phyloP scores from a whole-genome alignment of 192 early-diverging fungal genomes.

The Oehlia diaphana region DNA sequence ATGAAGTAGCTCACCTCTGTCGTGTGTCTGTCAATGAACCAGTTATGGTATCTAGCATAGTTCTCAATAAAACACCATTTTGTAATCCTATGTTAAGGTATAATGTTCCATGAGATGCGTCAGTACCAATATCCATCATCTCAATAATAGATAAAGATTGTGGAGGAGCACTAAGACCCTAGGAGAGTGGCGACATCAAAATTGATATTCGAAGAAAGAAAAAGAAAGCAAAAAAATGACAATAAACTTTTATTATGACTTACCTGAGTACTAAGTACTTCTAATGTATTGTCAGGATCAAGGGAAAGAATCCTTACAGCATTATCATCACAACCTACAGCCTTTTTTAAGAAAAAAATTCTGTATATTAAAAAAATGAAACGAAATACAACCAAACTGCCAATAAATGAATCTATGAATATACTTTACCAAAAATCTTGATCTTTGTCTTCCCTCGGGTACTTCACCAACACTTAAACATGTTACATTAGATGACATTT shows the following conservation, averaged over 20 bases:
- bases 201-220: neutral
- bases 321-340: constrained; percentile 89
- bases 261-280: constrained; percentile 67
- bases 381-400: neutral
- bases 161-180: constrained; percentile 67
- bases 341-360: constrained; percentile 31
- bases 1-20: constrained; percentile 1
- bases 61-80: constrained; percentile 88
- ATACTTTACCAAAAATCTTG: constrained; percentile 60
- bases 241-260: neutral
- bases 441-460: constrained; percentile 70
- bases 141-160: constrained; percentile 76
- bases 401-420: neutral
- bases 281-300: constrained; percentile 75
- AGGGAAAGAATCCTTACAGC: constrained; percentile 89
- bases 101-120: constrained; percentile 58
- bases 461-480: constrained; percentile 80
- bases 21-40: constrained; percentile 83
- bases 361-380: neutral
- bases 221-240: too few species aligned
- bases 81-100: constrained; percentile 86
- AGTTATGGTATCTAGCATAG: constrained; percentile 77
- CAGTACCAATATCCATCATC: constrained; percentile 75
- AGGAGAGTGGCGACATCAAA: neutral
- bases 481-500: constrained; percentile 68